Base-by-base conservation (phyloP, 2,329 filamentous ascomycete genomes). In the Apiospora rasikravindrae region DNA sequence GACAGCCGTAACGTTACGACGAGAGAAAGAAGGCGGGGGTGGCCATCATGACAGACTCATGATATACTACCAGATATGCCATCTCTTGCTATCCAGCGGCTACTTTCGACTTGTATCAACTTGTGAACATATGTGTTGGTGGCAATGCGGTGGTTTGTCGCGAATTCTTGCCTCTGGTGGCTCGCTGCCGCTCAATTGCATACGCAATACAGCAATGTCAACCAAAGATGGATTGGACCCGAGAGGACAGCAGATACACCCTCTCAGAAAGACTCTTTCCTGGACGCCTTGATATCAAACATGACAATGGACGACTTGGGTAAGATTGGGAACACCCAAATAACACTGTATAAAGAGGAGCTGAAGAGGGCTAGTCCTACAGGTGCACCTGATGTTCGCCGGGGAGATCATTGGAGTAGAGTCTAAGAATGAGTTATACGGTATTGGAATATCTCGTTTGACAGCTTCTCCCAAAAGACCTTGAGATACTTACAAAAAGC, bases 321-420 rank as follows among this genome's bases (percentile, higher is more conserved):
- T 68, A 45, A 68, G 66, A 11, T n/a, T 8, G 19, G 22, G 2
- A 40, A 40, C 33, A 16, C 4, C 11, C 16, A 3, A 26, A 13
- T n/a, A 68, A 4, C 5, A 68, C 14, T 4, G 13, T 5, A 40
- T 37, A n/a, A n/a, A 0, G 2, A 37, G 4, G 22, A n/a, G 33
- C 57, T 64, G 57, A 64, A 40, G 33, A 40, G 57, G 13, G 5
- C 29, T 40, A 80, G 80, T 82, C 2, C 70, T 84, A n/a, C 84
- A 85, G 77, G 75, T 85, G 26, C 83, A 85, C 70, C 79, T 86
- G 51, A 85, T 83, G 76, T 85, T 84, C 71, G 83, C 80, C 14
- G 83, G 81, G 66, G 82, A 83, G 61, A 81, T 85, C 42, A 77
- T 85, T 6, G 83, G 83, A 2, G 77, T 80, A 14, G 74, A 81